Conservation (phyloP, 495 filamentous ascomycete species). For the Aspergillus ostianus region DNA sequence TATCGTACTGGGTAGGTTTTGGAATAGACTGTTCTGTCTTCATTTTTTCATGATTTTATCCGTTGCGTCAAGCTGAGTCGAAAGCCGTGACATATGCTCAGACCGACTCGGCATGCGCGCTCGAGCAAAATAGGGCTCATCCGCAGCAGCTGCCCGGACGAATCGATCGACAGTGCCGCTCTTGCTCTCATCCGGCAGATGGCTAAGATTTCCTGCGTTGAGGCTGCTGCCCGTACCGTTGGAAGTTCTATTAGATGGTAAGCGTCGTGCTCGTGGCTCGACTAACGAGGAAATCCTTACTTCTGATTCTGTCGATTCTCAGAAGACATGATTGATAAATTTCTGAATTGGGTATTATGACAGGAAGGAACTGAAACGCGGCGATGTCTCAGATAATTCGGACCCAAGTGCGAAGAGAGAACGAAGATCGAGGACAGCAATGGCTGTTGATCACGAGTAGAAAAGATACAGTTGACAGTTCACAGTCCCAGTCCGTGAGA, state of each 20-base stretch:
- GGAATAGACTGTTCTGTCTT: constrained; percentile 1
- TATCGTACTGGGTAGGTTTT: constrained; percentile 1
- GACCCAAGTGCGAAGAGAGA: not conserved
- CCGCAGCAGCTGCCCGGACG: constrained; percentile 31
- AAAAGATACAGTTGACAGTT: not conserved
- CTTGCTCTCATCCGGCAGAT: constrained; percentile 29
- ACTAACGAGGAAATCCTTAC: constrained; percentile 14
- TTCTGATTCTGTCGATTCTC: constrained; percentile 13
- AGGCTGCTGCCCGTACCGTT: constrained; percentile 21
- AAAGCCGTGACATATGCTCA: constrained; percentile 31
- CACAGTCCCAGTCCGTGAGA: not conserved
- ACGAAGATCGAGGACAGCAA: not conserved
- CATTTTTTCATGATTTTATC: constrained; percentile 34
- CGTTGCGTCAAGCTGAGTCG: constrained; percentile 35
- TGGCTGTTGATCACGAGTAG: no score
- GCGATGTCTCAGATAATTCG: not conserved
- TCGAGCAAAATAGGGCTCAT: constrained; percentile 39
- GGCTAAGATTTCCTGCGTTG: constrained; percentile 32
- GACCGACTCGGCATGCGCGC: constrained; percentile 36
- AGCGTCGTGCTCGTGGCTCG: not conserved
- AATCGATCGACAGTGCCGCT: constrained; percentile 33
- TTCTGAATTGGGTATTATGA: not conserved
- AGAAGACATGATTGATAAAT: constrained; percentile 21
- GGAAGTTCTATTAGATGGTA: constrained; percentile 19
- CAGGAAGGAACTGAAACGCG: not conserved